Base-by-base conservation (phyloP, 1,284 basidiomycete species). In the Somion occarium region DNA sequence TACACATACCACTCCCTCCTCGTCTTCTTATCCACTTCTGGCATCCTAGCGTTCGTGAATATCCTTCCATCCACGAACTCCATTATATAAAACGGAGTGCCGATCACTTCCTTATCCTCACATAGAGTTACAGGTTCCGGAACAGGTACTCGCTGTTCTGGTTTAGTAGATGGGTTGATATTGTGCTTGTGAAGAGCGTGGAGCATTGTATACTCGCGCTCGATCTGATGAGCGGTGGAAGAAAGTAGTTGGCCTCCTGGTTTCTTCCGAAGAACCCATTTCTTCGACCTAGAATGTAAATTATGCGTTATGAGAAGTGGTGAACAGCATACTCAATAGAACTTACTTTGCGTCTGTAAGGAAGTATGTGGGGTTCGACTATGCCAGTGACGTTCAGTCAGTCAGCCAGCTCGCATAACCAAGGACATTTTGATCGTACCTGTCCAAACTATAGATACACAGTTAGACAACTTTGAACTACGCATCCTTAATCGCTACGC, bases 351-450 rank as follows among this genome's bases (percentile, higher is more conserved):
- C 74, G 70, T 91, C 91, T 15, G 82, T 91, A 44, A 96, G 68
- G 69, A 95, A 89, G 68, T 98, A 98, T 0, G 95, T 98, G 0
- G 95, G 95, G 64, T 98, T 98, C 12, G 92, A 95, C 89, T 92
- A 55, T 18, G 52, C 48, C 22, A 23, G 19, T 41, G 27, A 41
- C n/a, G n/a, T n/a, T 15, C 44, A 50, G 15, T 27, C 37, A n/a
- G 34, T 39, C 19, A 49, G 27, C n/a, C 25, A 4, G 26, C 37
- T 13, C n/a, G n/a, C n/a, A n/a, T n/a, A n/a, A n/a, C n/a, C n/a
- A 48, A 38, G 5, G 12, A 46, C 19, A 49, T 37, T 19, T 46
- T 55, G 27, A 12, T 54, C 56, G 38, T 68, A 88, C 84, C 84
- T 92, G 90, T 38, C 89, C 90, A 67, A 88, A 91, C 89, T 92